Evolutionary conservation across 768 basidiomycete species (phyloP).

Genomic region (Russula olivacea): DNA sequence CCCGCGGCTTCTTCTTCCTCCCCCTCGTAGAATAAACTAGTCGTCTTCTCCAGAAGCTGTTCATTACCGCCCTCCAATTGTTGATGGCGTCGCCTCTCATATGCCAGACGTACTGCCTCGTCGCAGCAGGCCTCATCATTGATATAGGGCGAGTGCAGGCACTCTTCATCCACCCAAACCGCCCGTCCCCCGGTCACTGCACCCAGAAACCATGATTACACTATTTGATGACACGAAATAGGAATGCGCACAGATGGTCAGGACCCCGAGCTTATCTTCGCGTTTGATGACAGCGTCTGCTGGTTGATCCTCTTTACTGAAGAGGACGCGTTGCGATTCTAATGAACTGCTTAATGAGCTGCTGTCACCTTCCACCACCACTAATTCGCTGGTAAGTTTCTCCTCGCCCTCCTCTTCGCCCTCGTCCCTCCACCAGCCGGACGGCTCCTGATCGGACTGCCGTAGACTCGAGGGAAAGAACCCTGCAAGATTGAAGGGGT

Average conservation of each 20-base stretch:
- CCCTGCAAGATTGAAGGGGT: conserved; percentile 44
- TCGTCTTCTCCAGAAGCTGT: conserved; percentile 23
- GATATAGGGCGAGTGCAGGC: conserved; percentile 21
- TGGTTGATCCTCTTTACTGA: conserved; percentile 33
- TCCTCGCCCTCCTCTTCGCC: conserved; percentile 28
- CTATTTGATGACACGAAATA: conserved; percentile 4
- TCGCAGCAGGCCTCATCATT: conserved; percentile 24
- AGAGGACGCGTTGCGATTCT: conserved; percentile 28
- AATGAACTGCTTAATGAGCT: conserved; percentile 14
- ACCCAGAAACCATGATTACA: conserved; percentile 8
- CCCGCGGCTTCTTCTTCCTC: conserved; percentile 20
- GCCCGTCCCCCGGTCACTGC: conserved; percentile 22
- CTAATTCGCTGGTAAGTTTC: conserved; percentile 23
- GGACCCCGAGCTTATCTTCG: conserved; percentile 48
- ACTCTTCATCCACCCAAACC: conserved; percentile 4
- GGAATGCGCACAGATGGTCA: conserved; percentile 37
- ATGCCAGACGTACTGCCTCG: conserved; percentile 22
- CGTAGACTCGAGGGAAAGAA: conserved; percentile 41
- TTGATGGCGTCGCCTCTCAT: conserved; percentile 14
- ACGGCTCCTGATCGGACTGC: conserved; percentile 32
- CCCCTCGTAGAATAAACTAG: conserved; percentile 22
- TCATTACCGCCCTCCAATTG: not conserved
- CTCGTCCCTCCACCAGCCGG: conserved; percentile 39
- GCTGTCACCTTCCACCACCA: conserved; percentile 26
- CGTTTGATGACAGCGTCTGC: conserved; percentile 36